Percentiles rank a stretch among this genome's conserved stretches.
These are phyloP conservation scores for Geopyxis carbonaria DNA, from an alignment of 495 filamentous ascomycete species.

Conservation along the genomic window DNA sequence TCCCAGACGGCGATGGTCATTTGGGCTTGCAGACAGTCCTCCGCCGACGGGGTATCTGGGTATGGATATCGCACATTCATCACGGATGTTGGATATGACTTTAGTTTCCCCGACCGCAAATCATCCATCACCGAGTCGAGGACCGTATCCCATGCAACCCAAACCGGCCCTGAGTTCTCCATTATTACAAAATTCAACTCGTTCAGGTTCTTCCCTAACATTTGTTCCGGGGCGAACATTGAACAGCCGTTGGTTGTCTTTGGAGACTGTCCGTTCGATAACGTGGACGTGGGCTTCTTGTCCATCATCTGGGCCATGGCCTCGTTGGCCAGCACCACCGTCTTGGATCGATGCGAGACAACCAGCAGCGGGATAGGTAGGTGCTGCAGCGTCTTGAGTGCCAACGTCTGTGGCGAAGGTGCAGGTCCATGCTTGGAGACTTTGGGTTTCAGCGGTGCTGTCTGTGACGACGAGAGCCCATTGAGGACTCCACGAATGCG, in stretches of 20 bases:
- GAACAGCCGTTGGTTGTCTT: too few relatives aligned
- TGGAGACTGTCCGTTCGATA: too few relatives aligned
- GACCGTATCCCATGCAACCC: not conserved
- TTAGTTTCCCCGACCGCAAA: too few relatives aligned
- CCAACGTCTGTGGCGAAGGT: slow-evolving; percentile 24
- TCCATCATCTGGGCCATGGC: slow-evolving; percentile 48
- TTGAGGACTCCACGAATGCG: too few relatives aligned
- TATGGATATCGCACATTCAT: too few relatives aligned
- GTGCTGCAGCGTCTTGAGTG: slow-evolving; percentile 49
- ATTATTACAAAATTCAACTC: slow-evolving; percentile 11
- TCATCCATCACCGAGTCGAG: too few relatives aligned
- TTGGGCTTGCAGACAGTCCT: too few relatives aligned
- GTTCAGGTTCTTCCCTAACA: slow-evolving; percentile 33
- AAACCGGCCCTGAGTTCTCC: not conserved
- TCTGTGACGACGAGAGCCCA: too few relatives aligned
- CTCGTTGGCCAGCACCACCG: slow-evolving; percentile 51
- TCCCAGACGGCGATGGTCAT: not conserved
- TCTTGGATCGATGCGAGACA: slow-evolving; percentile 39
- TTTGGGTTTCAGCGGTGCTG: too few relatives aligned
- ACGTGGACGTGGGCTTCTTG: slow-evolving; percentile 25
- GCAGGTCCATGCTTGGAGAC: too few relatives aligned
- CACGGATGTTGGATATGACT: too few relatives aligned
- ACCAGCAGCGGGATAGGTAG: slow-evolving; percentile 50
- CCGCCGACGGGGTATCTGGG: too few relatives aligned
- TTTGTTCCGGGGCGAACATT: not conserved